A percentile compares a stretch with the other conserved stretches of the same genome.
Conservation (phyloP, 257 asterid genomes). For the Solanum virginianum region DNA sequence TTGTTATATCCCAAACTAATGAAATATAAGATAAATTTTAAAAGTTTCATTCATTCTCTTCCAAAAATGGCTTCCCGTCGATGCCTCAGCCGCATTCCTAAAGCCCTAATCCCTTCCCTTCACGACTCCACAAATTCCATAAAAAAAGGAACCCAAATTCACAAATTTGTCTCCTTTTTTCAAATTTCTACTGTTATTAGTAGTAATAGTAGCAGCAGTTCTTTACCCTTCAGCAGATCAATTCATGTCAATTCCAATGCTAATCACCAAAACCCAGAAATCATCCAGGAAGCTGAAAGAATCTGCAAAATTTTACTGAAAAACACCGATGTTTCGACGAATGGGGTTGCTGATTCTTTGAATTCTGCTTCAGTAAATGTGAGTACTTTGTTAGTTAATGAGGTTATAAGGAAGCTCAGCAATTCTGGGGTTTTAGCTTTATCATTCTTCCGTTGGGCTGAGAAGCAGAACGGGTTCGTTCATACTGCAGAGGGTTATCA, state of each 20-base stretch:
- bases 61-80: conserved; percentile 1
- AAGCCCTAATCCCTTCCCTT: not conserved
- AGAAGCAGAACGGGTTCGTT: conserved; percentile 25
- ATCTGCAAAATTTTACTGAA: conserved; percentile 33
- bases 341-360: conserved; percentile 26
- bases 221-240: not conserved
- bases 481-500: conserved; percentile 47
- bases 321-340: conserved; percentile 6
- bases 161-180: not conserved
- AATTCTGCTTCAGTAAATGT: conserved; percentile 13
- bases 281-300: conserved; percentile 26
- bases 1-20: no score
- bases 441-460: conserved; percentile 77
- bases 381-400: conserved; percentile 37
- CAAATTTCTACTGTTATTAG: not conserved
- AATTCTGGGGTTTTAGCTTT: conserved; percentile 58
- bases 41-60: not conserved
- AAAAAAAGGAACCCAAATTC: not conserved
- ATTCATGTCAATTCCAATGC: not conserved
- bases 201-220: not conserved
- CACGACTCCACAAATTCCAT: not conserved
- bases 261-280: not conserved
- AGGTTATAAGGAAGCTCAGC: conserved; percentile 57
- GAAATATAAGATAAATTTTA: no score
- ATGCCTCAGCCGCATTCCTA: not conserved